phyloP scores from a whole-genome alignment of 2,329 filamentous ascomycete species.

The Aspergillus nomiae region DNA sequence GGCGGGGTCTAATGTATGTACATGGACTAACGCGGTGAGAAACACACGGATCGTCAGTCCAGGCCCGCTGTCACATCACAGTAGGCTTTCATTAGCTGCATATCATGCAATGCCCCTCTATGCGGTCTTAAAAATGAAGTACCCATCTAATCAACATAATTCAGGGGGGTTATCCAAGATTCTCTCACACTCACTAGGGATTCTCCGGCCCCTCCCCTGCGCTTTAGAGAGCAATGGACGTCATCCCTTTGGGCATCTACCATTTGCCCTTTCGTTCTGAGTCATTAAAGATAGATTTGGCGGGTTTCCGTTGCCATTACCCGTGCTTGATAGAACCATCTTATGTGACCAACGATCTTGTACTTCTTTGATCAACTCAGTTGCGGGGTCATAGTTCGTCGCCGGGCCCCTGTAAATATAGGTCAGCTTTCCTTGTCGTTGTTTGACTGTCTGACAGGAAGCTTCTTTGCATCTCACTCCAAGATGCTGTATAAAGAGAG shows the following conservation, averaged over 20 bases:
- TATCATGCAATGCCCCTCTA: not conserved
- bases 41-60: not conserved
- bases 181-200: not conserved
- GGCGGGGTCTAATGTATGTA: not conserved
- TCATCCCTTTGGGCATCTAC: not conserved
- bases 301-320: not conserved
- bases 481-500: not conserved
- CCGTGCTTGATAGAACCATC: not conserved
- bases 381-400: not conserved
- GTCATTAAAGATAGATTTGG: not conserved
- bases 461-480: too few relatives aligned
- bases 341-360: not conserved
- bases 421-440: not conserved
- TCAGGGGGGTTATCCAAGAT: not conserved
- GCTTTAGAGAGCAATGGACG: not conserved
- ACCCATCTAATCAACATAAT: not conserved
- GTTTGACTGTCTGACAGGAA: too few relatives aligned
- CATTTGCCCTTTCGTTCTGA: not conserved
- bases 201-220: too few relatives aligned
- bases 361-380: not conserved
- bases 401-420: not conserved
- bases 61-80: not conserved
- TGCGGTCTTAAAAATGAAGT: not conserved
- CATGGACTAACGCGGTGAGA: not conserved
- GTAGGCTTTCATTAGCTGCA: not conserved